Conservation (phyloP, 225 moss, liverwort and hornwort genomes). For the Thuidium tamariscinum region DNA sequence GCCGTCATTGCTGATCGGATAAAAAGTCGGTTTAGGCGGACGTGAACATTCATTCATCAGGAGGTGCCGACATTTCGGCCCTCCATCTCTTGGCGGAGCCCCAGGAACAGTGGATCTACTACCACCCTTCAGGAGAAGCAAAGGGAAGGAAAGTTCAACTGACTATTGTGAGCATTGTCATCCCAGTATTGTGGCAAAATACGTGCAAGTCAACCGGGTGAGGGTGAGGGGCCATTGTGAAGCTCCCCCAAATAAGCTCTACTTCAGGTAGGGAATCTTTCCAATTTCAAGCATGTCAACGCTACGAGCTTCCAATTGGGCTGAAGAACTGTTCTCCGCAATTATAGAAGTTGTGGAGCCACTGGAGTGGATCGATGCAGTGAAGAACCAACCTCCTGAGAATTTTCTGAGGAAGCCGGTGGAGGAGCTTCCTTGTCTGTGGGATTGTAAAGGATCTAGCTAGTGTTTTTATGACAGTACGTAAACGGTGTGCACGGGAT, state of each 20-base stretch:
- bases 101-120: neutral
- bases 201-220: neutral
- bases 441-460: neutral
- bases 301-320: neutral
- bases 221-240: neutral
- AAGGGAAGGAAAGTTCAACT: neutral
- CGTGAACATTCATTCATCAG: neutral
- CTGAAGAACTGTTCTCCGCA: neutral
- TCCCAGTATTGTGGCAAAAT: neutral
- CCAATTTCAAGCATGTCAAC: conserved; percentile 1
- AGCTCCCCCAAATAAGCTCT: neutral
- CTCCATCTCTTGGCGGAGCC: neutral
- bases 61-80: neutral
- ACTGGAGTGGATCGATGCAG: neutral
- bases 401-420: neutral
- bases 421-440: neutral
- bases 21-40: neutral
- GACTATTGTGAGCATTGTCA: neutral
- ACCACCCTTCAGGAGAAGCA: neutral
- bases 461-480: neutral
- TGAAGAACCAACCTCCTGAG: neutral
- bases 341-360: neutral
- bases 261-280: neutral
- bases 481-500: too few relatives aligned
- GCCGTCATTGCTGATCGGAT: too few relatives aligned